Conservation (phyloP, 345 rosid species). For the Leavenworthia alabamica region DNA sequence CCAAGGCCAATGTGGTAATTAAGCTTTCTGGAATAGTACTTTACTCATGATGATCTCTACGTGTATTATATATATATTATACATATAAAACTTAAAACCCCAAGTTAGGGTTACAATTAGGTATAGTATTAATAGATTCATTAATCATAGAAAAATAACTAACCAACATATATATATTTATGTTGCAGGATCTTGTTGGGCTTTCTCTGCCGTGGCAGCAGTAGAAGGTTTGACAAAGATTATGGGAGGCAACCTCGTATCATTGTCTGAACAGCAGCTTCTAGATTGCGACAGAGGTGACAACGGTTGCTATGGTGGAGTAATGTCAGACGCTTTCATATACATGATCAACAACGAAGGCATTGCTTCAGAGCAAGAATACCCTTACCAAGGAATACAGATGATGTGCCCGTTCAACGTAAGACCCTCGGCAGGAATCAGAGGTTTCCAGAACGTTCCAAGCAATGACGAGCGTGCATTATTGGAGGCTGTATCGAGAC, state of each 20-base stretch:
- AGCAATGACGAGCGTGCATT: conserved; percentile 39
- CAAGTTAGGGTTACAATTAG: conserved; percentile 12
- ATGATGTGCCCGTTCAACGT: neutral
- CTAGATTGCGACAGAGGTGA: conserved; percentile 40
- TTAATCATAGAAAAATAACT: neutral
- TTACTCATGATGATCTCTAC: neutral
- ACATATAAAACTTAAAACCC: neutral
- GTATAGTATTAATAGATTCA: neutral
- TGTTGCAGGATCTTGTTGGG: conserved; percentile 61
- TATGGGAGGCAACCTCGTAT: conserved; percentile 33
- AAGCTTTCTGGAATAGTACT: neutral
- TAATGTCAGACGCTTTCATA: conserved; percentile 46
- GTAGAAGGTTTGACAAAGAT: conserved; percentile 44
- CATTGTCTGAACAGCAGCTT: conserved; percentile 48
- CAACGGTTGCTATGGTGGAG: conserved; percentile 55
- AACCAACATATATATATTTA: neutral
- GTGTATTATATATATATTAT: neutral
- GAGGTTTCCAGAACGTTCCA: conserved; percentile 43
- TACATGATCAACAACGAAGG: conserved; percentile 38
- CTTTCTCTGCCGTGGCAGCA: conserved; percentile 59
- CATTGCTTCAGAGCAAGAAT: conserved; percentile 41
- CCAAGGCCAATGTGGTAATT: conserved; percentile 38
- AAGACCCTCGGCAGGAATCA: conserved; percentile 32
- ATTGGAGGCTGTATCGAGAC: conserved; percentile 44
- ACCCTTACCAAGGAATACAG: conserved; percentile 38